phyloP scores from a whole-genome alignment of 805 yeast genomes.

The Starmerella tilneyi region DNA sequence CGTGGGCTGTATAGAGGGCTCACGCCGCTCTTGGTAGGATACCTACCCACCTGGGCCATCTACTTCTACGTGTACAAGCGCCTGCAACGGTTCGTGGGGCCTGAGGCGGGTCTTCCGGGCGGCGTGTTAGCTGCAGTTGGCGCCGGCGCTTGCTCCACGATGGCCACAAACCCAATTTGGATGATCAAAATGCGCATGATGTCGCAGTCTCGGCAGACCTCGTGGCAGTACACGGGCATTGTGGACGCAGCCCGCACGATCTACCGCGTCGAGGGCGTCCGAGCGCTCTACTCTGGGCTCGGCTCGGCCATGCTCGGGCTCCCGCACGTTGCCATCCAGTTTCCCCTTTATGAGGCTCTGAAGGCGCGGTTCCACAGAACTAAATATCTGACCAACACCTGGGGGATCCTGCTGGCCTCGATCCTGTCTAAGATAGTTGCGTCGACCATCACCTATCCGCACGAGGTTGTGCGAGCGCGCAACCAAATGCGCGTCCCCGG shows the following conservation, averaged over 20 bases:
- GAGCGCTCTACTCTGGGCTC: slow-evolving; percentile 78
- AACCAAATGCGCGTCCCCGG: slow-evolving; percentile 47
- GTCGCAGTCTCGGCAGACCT: slow-evolving; percentile 39
- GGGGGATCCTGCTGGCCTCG: slow-evolving; percentile 53
- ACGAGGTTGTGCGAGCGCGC: slow-evolving; percentile 85
- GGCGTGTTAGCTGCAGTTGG: slow-evolving; percentile 57
- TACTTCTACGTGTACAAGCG: slow-evolving; percentile 82
- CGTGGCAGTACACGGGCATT: slow-evolving; percentile 58
- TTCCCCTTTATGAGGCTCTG: slow-evolving; percentile 81
- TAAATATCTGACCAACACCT: slow-evolving; percentile 24
- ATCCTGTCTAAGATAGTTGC: slow-evolving; percentile 81
- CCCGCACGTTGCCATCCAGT: slow-evolving; percentile 89
- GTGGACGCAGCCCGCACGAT: slow-evolving; percentile 73
- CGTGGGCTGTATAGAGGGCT: slow-evolving; percentile 82
- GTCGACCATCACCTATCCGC: slow-evolving; percentile 83
- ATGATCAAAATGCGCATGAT: slow-evolving; percentile 90
- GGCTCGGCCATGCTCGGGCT: slow-evolving; percentile 85
- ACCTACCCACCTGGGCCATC: slow-evolving; percentile 95
- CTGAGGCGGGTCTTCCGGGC: slow-evolving; percentile 26
- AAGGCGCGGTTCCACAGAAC: slow-evolving; percentile 35
- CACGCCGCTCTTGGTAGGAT: slow-evolving; percentile 85
- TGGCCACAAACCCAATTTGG: slow-evolving; percentile 84
- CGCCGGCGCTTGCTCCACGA: slow-evolving; percentile 80
- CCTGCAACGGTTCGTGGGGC: slow-evolving; percentile 25
- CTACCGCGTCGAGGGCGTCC: slow-evolving; percentile 66